Evolutionary conservation across 2,329 filamentous ascomycete species (phyloP), one percentile per base, ranked within the genome.

Genomic region (Blastomyces parvus): DNA sequence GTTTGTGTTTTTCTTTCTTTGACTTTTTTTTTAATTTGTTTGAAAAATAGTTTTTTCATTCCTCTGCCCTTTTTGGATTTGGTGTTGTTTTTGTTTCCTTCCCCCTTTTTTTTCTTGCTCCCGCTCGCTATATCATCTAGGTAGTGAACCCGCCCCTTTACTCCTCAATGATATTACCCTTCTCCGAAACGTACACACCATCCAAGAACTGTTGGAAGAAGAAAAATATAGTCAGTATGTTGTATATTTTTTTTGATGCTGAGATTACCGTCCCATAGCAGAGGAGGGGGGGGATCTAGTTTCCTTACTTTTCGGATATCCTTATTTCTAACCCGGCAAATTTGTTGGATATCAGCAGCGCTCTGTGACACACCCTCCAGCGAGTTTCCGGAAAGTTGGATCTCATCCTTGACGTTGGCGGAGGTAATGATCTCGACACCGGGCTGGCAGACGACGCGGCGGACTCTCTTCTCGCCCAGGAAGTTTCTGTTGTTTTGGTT

Each of bases 321-420:
- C 91, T 99, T 99, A 90, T 99, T 99, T 81, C 91, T 88, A 82
- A 99, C 94, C 83, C 87, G 87, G 91, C 94, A 99, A 83, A 94
- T 92, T 83, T 99, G 94, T 86, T 99, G 94, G 80, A 99, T 97
- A 81, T 99, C 94, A 82, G 94, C 94, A 72, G 94, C 94, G 78
- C 88, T 91, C 85, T 99, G 94, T 76, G 94, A 99, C 71, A 99
- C 94, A 78, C 87, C 87, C 86, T 99, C 95, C 74, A 99, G 85
- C 68, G 89, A 95, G 90, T 97, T 99, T 76, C 94, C 94, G 72
- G 78, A 84, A 74, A 99, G 84, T 79, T 93, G 83, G 69, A 99
- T 89, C 88, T 99, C 92, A 80, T 99, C 94, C 90, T 99, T 99
- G 81, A 92, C 87, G 82, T 87, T 86, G 84, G 90, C 87, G 77